Evolutionary conservation across 2,329 filamentous ascomycete species (phyloP).

Genomic region (Catunica adiposa): DNA sequence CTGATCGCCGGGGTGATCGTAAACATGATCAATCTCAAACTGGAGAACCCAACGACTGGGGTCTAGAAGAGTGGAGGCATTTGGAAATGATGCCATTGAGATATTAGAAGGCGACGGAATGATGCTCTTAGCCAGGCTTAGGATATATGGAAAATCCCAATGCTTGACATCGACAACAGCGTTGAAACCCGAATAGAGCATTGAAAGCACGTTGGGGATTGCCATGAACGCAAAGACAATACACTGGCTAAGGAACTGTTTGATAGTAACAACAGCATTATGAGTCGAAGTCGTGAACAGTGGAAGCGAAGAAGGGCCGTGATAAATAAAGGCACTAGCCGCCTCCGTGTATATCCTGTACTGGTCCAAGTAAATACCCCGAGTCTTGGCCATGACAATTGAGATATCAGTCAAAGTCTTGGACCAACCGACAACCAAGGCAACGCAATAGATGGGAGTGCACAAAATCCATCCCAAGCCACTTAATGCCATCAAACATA

Average conservation of each 20-base stretch:
- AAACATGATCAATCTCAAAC: conserved; percentile 36
- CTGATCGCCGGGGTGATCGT: conserved; percentile 14
- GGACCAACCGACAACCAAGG: conserved; percentile 11
- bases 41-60: conserved; percentile 43
- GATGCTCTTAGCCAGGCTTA: not conserved
- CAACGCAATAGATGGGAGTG: conserved; percentile 10
- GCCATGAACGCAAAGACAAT: not conserved
- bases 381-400: not conserved
- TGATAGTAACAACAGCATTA: conserved; percentile 46
- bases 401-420: conserved; percentile 16
- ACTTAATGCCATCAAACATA: conserved; percentile 48
- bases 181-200: not conserved
- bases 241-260: conserved; percentile 20
- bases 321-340: conserved; percentile 38
- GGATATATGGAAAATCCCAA: not conserved
- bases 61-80: conserved; percentile 23
- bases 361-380: not conserved
- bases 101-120: not conserved
- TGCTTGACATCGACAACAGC: not conserved
- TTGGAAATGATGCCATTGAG: not conserved
- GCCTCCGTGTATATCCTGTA: conserved; percentile 24
- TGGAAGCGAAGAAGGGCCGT: not conserved
- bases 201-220: not conserved
- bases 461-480: conserved; percentile 18
- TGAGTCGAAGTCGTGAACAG: conserved; percentile 59